phyloP scores from a whole-genome alignment of 805 yeast species.

The Saccharomyces eubayanus region DNA sequence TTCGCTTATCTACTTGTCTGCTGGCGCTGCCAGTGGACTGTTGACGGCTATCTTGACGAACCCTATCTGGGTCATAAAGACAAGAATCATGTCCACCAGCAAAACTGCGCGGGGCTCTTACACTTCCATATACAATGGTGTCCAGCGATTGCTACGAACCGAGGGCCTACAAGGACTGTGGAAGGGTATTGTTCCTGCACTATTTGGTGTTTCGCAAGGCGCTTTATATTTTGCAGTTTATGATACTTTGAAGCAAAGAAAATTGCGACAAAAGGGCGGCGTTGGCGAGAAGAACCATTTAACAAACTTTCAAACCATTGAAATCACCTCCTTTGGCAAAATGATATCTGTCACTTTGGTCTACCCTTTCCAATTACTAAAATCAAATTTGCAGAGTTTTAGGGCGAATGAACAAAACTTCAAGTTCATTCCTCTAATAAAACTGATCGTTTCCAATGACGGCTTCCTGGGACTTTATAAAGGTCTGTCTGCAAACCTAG shows the following conservation, averaged over 20 bases:
- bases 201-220: constrained; percentile 81
- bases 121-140: constrained; percentile 48
- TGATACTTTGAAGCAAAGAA: constrained; percentile 56
- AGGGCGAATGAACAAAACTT: constrained; percentile 21
- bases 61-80: constrained; percentile 93
- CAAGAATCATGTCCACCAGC: constrained; percentile 62
- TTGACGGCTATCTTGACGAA: constrained; percentile 72
- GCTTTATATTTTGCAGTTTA: constrained; percentile 82
- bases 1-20: constrained; percentile 40
- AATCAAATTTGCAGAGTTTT: constrained; percentile 63
- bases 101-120: constrained; percentile 31
- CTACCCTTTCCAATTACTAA: constrained; percentile 79
- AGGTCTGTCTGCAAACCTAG: constrained; percentile 69
- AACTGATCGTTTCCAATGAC: constrained; percentile 37
- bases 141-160: constrained; percentile 35
- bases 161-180: constrained; percentile 62
- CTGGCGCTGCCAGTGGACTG: constrained; percentile 67
- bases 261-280: constrained; percentile 4
- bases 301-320: constrained; percentile 49
- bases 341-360: constrained; percentile 55
- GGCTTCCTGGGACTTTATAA: constrained; percentile 70
- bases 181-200: constrained; percentile 66
- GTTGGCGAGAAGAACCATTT: constrained; percentile 22
- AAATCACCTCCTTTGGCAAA: constrained; percentile 62
- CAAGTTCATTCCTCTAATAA: constrained; percentile 29